Conservation (phyloP, 352 stramenopile species). For the Nothophytophthora sp. region DNA sequence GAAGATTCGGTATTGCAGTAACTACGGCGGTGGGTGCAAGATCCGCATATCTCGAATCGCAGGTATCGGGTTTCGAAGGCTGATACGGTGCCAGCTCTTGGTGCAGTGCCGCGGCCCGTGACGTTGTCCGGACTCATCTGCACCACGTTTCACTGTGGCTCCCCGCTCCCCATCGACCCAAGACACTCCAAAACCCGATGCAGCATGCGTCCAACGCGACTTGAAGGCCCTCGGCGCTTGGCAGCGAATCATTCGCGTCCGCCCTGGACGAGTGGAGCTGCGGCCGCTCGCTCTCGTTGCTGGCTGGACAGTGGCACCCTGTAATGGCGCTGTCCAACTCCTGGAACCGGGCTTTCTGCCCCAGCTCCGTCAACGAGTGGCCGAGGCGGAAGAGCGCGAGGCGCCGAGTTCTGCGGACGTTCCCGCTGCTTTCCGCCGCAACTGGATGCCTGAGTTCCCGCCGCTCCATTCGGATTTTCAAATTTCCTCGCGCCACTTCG, state of each 20-base stretch:
- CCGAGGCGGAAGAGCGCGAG: slow-evolving; percentile 6
- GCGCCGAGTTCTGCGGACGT: slow-evolving; percentile 23
- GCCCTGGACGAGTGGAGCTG: too few relatives aligned
- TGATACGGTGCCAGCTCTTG: too few relatives aligned
- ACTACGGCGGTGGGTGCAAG: too few relatives aligned
- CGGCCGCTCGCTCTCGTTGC: not conserved
- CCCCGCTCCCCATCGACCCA: too few relatives aligned
- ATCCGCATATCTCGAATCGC: too few relatives aligned
- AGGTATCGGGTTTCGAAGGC: too few relatives aligned
- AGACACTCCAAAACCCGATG: too few relatives aligned
- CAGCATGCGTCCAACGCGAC: not conserved
- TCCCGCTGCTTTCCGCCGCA: slow-evolving; percentile 7
- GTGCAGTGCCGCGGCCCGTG: too few relatives aligned
- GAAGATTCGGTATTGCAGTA: too few relatives aligned
- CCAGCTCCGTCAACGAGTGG: slow-evolving; percentile 21
- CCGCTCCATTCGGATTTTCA: not conserved
- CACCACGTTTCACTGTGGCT: too few relatives aligned
- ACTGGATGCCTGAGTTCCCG: not conserved
- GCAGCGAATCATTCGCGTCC: too few relatives aligned
- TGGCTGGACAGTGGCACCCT: slow-evolving; percentile 7
- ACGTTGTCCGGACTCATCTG: too few relatives aligned
- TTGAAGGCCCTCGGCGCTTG: not conserved
- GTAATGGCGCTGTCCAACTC: slow-evolving; percentile 13
- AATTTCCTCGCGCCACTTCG: slow-evolving; percentile 13
- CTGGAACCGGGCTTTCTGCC: slow-evolving; percentile 17